These are phyloP conservation scores for Paecilomyces sp. DNA, from an alignment of 2,329 filamentous ascomycete genomes.

Conservation along the genomic window DNA sequence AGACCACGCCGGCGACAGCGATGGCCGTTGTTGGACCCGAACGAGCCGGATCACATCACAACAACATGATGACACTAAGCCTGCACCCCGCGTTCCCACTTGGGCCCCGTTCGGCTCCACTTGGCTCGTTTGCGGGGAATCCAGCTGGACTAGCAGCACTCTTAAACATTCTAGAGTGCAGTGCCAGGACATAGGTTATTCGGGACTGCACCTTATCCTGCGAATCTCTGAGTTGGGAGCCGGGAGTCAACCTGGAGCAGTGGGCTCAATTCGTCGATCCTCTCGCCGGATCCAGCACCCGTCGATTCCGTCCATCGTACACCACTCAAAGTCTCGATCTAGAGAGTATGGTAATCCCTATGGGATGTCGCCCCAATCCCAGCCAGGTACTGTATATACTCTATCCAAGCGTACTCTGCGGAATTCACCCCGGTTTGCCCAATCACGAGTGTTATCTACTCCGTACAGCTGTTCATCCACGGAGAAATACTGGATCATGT, in stretches of 20 bases:
- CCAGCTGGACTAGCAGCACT: background rate
- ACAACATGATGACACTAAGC: slow-evolving; percentile 3
- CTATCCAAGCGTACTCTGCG: background rate
- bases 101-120: slow-evolving; percentile 1
- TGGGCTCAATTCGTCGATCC: background rate
- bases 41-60: slow-evolving; percentile 4
- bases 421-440: background rate
- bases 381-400: slow-evolving; percentile 5
- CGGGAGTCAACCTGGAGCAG: background rate
- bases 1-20: background rate
- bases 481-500: background rate
- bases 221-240: background rate
- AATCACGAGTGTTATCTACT: background rate
- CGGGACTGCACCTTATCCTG: background rate
- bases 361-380: slow-evolving; percentile 2
- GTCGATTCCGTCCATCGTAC: background rate
- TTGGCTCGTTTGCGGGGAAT: slow-evolving; percentile 5
- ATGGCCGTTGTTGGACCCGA: background rate
- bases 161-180: background rate
- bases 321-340: background rate
- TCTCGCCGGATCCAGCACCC: background rate
- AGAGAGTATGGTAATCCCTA: no score
- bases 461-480: background rate
- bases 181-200: background rate
- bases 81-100: slow-evolving; percentile 11